A percentile compares a stretch with the other conserved stretches of the same genome.
Evolutionary conservation across 257 asterid species (phyloP).

Genomic region (Nicotiana paniculata): DNA sequence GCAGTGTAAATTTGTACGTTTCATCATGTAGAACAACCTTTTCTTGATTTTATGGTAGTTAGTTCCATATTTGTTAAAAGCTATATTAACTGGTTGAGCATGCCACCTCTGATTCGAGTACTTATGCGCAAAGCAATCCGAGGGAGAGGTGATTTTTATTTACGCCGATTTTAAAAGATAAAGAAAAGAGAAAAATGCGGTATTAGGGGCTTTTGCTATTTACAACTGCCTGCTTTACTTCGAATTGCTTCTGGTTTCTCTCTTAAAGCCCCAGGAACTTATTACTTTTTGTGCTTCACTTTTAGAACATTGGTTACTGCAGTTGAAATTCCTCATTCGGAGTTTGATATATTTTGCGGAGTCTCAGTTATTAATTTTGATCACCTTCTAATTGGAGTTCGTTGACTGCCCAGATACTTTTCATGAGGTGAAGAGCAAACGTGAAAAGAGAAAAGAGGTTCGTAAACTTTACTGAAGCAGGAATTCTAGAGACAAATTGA

Average conservation of each 20-base stretch:
- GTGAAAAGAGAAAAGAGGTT: constrained; percentile 96
- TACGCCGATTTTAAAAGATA: neutral
- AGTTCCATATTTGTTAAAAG: neutral
- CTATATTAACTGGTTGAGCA: neutral
- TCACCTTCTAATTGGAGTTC: constrained; percentile 24
- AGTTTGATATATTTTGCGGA: neutral
- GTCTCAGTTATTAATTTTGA: constrained; percentile 1
- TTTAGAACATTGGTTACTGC: neutral
- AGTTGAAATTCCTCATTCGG: neutral
- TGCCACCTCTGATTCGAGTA: neutral
- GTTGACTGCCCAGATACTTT: constrained; percentile 52
- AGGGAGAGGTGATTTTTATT: neutral
- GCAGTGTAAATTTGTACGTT: neutral
- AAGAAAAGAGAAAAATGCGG: neutral
- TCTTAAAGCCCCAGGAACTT: neutral
- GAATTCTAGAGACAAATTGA: neutral
- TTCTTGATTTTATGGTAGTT: neutral
- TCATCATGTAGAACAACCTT: neutral
- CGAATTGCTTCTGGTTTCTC: neutral
- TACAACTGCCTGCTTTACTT: neutral
- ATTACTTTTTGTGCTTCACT: neutral
- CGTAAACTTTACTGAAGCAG: constrained; percentile 17
- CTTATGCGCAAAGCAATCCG: neutral
- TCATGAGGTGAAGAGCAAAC: constrained; percentile 90
- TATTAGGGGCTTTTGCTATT: neutral